Evolutionary conservation across 441 rosid genomes (phyloP), one percentile per base, ranked within the genome.

Genomic region (Capsella rubella): DNA sequence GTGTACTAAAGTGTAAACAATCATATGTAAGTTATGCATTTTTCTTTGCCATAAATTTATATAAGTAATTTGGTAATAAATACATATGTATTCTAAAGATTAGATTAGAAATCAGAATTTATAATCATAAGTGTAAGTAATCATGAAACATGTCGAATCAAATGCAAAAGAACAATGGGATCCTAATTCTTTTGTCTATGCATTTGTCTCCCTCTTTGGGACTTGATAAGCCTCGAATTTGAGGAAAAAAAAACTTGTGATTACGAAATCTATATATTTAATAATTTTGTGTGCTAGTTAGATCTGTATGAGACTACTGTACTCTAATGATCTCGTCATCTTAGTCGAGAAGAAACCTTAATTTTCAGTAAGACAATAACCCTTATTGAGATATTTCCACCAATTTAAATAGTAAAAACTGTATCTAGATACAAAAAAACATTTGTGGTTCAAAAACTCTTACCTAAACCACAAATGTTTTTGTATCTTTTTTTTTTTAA

Each of bases 61-160:
- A 37, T 37, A 37, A 37, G 3, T 37, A 9, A 37, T 37, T 9
- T 10, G 12, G 42, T 37, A 37, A 12, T 37, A 11, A 42, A 42
- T 7, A 13, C 47, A 43, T 14, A 8, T 32, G 7, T 43, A 14
- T 14, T 43, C 8, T 43, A 43, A 43, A 43, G 49, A 14, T 9
- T 11, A 37, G 42, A 37, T 0, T 3, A 37, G 42, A 37, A 12
- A 37, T 9, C 42, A 37, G 13, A 37, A 0, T 3, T 37, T 14
- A 43, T 14, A 39, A 8, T 8, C 8, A 35, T 3, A 8, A 3
- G 39, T 8, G 43, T 63, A 37, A 66, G 32, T 37, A 67, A 39
- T 67, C 15, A 52, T 27, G 60, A 67, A 52, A 67, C 50, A 39
- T 67, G 60, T 67, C 37, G 28, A 52, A 52, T n/a, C n/a, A 52